These are phyloP conservation scores for Blastobotrys americana DNA, from an alignment of 805 yeast genomes.

Conservation along the genomic window DNA sequence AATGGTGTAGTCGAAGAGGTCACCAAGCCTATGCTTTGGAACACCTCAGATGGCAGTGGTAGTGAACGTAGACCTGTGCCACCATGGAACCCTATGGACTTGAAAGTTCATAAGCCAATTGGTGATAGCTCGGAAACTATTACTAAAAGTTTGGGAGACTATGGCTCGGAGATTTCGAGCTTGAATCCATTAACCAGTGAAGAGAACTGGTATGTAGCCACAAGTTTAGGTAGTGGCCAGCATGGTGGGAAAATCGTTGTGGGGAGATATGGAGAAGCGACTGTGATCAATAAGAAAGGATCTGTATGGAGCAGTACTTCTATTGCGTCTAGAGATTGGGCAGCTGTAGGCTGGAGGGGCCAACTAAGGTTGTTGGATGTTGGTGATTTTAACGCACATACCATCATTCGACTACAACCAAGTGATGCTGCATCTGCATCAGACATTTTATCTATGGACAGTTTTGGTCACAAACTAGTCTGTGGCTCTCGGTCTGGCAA, in stretches of 20 bases:
- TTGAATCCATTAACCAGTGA: not conserved
- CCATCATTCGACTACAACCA: no score
- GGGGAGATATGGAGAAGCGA: not conserved
- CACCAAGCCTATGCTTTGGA: no score
- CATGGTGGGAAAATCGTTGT: not conserved
- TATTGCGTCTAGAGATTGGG: not conserved
- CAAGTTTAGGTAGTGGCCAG: not conserved
- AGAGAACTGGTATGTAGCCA: no score
- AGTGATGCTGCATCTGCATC: not conserved
- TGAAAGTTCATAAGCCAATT: no score
- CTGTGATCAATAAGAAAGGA: not conserved
- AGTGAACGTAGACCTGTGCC: no score
- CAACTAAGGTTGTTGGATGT: not conserved
- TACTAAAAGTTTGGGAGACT: not conserved
- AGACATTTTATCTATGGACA: not conserved
- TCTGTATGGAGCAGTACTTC: not conserved
- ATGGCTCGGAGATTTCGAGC: not conserved
- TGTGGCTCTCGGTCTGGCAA: not conserved
- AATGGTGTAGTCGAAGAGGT: not conserved
- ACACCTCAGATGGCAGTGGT: no score
- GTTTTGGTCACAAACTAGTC: not conserved
- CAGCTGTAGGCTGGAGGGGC: not conserved
- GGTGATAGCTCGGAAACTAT: no score
- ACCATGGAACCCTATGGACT: no score
- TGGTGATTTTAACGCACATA: no score